Percentiles rank a stretch among this genome's conserved stretches.
Evolutionary conservation across 1,284 basidiomycete species (phyloP).

Genomic region (Exobasidium cylindrosporum): DNA sequence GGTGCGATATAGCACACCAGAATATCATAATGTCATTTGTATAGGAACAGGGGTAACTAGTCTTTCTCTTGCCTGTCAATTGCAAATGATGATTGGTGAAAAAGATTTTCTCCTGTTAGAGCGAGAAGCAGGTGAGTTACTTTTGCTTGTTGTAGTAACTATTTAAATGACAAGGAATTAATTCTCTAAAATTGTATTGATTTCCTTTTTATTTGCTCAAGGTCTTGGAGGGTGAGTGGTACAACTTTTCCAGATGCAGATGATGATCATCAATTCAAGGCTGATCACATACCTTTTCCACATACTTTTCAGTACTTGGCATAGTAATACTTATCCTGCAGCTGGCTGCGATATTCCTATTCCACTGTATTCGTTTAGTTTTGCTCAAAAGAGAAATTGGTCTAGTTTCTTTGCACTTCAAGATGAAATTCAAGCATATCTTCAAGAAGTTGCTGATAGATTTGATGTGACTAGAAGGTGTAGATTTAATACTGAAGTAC

Average conservation of each 20-base stretch:
- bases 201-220: too few relatives aligned
- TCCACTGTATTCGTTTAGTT: conserved; percentile 51
- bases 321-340: conserved; percentile 40
- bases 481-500: conserved; percentile 38
- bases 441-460: conserved; percentile 37
- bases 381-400: conserved; percentile 50
- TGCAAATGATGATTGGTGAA: conserved; percentile 28
- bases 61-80: conserved; percentile 43
- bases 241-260: background rate
- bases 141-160: background rate
- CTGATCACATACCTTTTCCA: background rate
- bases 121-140: background rate
- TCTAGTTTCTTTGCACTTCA: conserved; percentile 38
- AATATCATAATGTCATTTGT: conserved; percentile 48
- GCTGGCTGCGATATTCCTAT: conserved; percentile 50
- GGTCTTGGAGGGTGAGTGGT: too few relatives aligned
- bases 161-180: too few relatives aligned
- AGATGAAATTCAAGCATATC: conserved; percentile 43
- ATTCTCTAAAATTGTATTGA: too few relatives aligned
- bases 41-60: conserved; percentile 49
- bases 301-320: conserved; percentile 28
- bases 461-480: conserved; percentile 36
- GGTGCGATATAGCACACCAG: conserved; percentile 17
- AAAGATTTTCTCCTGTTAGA: conserved; percentile 10
- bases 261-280: background rate